Evolutionary conservation across 495 filamentous ascomycete genomes (phyloP).

Genomic region (Cercophora samala): DNA sequence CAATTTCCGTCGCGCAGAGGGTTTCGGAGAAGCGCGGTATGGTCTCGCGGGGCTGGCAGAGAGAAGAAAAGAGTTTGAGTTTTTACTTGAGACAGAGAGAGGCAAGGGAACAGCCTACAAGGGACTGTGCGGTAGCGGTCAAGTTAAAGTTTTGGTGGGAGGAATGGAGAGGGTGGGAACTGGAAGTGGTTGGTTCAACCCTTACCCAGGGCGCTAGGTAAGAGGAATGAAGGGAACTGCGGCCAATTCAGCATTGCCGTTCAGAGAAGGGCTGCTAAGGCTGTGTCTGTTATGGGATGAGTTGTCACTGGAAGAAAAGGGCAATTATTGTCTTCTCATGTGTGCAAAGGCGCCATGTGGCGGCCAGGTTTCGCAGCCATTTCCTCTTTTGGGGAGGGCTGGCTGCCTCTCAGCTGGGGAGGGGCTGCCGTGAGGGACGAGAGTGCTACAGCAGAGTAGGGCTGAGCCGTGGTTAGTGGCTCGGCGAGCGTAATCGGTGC

Average conservation of each 20-base stretch:
- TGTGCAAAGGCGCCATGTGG: conserved; percentile 1
- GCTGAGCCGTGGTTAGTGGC: neutral
- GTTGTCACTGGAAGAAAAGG: neutral
- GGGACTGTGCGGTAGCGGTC: neutral
- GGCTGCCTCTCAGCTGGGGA: neutral
- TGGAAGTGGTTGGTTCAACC: neutral
- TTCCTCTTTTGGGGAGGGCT: conserved; percentile 4
- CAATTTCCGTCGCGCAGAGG: neutral
- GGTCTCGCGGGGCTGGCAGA: neutral
- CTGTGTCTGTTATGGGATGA: neutral
- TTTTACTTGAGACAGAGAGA: neutral
- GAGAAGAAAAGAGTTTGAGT: neutral
- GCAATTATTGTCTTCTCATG: neutral
- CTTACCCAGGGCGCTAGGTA: neutral
- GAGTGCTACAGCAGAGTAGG: neutral
- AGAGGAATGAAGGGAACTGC: neutral
- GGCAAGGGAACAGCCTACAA: neutral
- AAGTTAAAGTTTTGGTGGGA: neutral
- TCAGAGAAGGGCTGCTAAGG: neutral
- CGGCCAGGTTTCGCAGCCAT: conserved; percentile 3
- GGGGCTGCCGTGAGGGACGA: too few species aligned
- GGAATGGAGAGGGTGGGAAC: neutral
- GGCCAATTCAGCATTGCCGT: neutral
- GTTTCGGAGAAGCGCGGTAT: neutral
- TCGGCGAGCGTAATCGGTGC: neutral